These are phyloP conservation scores for Clausena lansium DNA, from an alignment of 345 rosid species.

Conservation along the genomic window DNA sequence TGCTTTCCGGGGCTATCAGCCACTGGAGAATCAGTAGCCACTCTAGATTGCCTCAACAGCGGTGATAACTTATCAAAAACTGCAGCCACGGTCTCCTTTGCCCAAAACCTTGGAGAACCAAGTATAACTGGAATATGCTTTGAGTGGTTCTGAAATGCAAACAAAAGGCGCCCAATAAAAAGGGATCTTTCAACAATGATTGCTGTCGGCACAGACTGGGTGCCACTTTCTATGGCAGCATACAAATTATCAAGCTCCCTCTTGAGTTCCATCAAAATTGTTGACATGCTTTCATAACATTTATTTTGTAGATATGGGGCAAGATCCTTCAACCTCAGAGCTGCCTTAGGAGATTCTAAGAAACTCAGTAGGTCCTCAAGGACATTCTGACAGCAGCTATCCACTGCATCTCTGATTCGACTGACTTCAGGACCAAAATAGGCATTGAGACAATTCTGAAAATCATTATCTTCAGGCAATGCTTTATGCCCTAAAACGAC, in stretches of 20 bases:
- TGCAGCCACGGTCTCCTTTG: slow-evolving; percentile 51
- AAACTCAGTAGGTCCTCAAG: slow-evolving; percentile 85
- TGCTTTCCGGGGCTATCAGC: slow-evolving; percentile 59
- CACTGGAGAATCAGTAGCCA: slow-evolving; percentile 34
- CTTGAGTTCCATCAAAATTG: slow-evolving; percentile 61
- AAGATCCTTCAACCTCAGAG: slow-evolving; percentile 73
- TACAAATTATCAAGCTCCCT: slow-evolving; percentile 61
- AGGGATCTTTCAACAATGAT: slow-evolving; percentile 81
- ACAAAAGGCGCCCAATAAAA: slow-evolving; percentile 87
- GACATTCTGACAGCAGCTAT: slow-evolving; percentile 63
- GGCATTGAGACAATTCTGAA: slow-evolving; percentile 71
- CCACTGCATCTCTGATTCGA: slow-evolving; percentile 81
- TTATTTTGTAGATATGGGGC: slow-evolving; percentile 75
- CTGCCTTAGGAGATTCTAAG: slow-evolving; percentile 91
- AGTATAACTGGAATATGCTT: slow-evolving; percentile 77
- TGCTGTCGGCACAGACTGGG: slow-evolving; percentile 41
- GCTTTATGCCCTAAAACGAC: slow-evolving; percentile 42
- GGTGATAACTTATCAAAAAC: slow-evolving; percentile 69
- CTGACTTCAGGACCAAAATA: slow-evolving; percentile 92
- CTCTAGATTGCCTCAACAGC: slow-evolving; percentile 59
- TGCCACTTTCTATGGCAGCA: slow-evolving; percentile 45
- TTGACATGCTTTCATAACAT: slow-evolving; percentile 74
- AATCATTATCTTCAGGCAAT: slow-evolving; percentile 61
- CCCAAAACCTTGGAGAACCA: slow-evolving; percentile 97
- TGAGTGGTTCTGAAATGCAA: slow-evolving; percentile 79